Base-by-base conservation (phyloP, 1,284 basidiomycete genomes). In the Schizopora paradoxa region DNA sequence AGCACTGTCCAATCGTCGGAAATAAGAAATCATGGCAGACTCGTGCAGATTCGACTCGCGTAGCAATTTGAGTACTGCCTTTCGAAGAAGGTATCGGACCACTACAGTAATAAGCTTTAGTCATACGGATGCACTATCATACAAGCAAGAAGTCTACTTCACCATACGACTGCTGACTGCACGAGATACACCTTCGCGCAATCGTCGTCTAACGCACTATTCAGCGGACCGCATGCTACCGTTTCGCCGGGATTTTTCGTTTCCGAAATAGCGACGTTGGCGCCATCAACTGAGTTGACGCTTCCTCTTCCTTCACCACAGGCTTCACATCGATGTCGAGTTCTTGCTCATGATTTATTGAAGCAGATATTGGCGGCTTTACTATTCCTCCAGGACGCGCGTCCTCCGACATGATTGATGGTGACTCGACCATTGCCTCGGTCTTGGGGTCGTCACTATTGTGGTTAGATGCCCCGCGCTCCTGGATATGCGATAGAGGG, bases 251-350 rank as follows among this genome's bases (percentile, higher is more conserved):
- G 13, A 61, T 53, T 48, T 68, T 72, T 5, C 72, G 68, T 53
- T 72, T 74, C 42, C 66, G 64, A 59, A 74, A 74, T 27, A 73
- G 44, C 10, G 53, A 45, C 6, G 62, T 48, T 14, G 58, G 47
- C 27, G 57, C 37, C 10, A 43, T 36, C 11, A 18, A 31, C 35
- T 39, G 45, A 29, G 29, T 13, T 7, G 33, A n/a, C 41, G 8
- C 26, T n/a, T 43, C 19, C 26, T 57, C 48, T 32, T 36, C 54
- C 16, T 56, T 53, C 29, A 43, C 26, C 23, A 48, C 37, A 16
- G 25, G 25, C 26, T 28, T 49, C 25, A 41, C 32, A 11, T 19
- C 29, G 38, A 21, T 22, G 6, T 10, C 21, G 29, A 11, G 32
- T 22, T 34, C n/a, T 33, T n/a, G 10, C 22, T 16, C 19, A 34